These are phyloP conservation scores for Panus rudis DNA, from an alignment of 768 basidiomycete species.

Conservation along the genomic window DNA sequence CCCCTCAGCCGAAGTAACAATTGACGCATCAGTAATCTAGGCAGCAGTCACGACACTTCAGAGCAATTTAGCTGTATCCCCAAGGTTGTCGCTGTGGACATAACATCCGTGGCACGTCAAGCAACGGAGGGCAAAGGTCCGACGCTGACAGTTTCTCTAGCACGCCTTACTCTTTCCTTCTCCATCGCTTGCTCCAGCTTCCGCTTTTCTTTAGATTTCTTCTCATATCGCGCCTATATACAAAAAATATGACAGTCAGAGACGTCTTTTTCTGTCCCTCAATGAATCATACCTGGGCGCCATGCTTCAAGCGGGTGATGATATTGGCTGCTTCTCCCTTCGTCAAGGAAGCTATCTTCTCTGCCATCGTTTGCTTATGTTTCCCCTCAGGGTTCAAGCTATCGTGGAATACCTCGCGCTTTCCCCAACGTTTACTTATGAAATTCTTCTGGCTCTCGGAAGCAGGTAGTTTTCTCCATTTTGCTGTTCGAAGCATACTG, in stretches of 20 bases:
- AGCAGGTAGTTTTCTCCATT: conserved; percentile 59
- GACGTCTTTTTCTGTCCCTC: not conserved
- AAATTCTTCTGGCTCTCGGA: conserved; percentile 53
- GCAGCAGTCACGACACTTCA: conserved; percentile 19
- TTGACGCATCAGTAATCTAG: not conserved
- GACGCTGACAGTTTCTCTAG: conserved; percentile 52
- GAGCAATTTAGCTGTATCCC: conserved; percentile 20
- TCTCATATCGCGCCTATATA: conserved; percentile 47
- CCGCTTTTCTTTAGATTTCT: conserved; percentile 36
- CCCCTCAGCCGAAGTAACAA: conserved; percentile 36
- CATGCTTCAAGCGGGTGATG: conserved; percentile 71
- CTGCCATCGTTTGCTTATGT: conserved; percentile 15
- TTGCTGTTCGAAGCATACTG: conserved; percentile 55
- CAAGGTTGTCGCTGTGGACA: conserved; percentile 18
- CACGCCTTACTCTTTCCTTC: conserved; percentile 46
- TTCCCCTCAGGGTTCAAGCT: conserved; percentile 18
- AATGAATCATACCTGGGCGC: conserved; percentile 47
- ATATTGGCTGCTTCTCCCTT: conserved; percentile 79
- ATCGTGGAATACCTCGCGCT: conserved; percentile 6
- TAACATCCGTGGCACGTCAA: too few relatives aligned
- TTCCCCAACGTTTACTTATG: conserved; percentile 45
- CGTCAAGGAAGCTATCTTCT: conserved; percentile 40
- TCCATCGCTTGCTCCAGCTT: conserved; percentile 28
- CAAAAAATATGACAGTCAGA: conserved; percentile 1
- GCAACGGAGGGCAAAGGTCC: conserved; percentile 53